Percentiles rank a stretch among this genome's conserved stretches.
Conservation (phyloP, 768 basidiomycete genomes). For the Mycena rosella region DNA sequence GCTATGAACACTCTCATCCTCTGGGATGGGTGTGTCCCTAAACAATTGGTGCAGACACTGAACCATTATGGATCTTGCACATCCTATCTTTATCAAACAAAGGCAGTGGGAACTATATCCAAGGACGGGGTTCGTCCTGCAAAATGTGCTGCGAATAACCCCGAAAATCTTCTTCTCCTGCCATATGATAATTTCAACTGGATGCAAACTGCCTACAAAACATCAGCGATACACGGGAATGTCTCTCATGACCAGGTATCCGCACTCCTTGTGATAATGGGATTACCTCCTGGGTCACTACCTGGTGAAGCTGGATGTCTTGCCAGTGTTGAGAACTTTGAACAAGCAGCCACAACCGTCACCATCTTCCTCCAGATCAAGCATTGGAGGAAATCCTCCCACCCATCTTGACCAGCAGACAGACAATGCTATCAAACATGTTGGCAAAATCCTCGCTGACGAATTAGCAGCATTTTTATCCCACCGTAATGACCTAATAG, state of each 20-base stretch:
- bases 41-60: slow-evolving; percentile 31
- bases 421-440: too few relatives aligned
- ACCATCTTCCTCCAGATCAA: slow-evolving; percentile 2
- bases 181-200: slow-evolving; percentile 45
- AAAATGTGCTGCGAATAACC: slow-evolving; percentile 32
- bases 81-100: too few relatives aligned
- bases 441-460: too few relatives aligned
- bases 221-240: slow-evolving; percentile 28
- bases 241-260: slow-evolving; percentile 41
- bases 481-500: too few relatives aligned
- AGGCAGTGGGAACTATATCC: slow-evolving; percentile 25
- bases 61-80: slow-evolving; percentile 28
- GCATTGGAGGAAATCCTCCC: slow-evolving; percentile 14
- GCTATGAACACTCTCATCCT: slow-evolving; percentile 33
- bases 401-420: not conserved
- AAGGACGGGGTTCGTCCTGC: slow-evolving; percentile 20
- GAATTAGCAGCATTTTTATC: too few relatives aligned
- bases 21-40: slow-evolving; percentile 36
- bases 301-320: not conserved
- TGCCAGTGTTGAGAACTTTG: slow-evolving; percentile 11
- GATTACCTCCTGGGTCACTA: not conserved
- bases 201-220: slow-evolving; percentile 32
- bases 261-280: slow-evolving; percentile 35
- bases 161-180: slow-evolving; percentile 36
- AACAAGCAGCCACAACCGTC: not conserved